Evolutionary conservation across 2,329 filamentous ascomycete species (phyloP).

Genomic region (Botrytis sinoallii): DNA sequence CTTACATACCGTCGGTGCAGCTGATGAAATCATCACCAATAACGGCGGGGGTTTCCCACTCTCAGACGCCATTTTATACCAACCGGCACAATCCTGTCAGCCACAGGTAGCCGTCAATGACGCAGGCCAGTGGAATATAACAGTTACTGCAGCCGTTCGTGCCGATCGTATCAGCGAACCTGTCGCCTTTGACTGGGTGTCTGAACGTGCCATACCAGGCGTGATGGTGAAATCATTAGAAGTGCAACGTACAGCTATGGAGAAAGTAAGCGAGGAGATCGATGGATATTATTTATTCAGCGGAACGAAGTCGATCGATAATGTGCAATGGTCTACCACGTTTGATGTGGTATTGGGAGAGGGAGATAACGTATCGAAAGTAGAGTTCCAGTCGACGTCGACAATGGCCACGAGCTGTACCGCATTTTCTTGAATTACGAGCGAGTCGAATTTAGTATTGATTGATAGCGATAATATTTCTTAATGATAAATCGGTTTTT

Average conservation of each 20-base stretch:
- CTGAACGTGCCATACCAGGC: neutral
- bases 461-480: neutral
- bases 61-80: neutral
- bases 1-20: neutral
- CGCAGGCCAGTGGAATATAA: neutral
- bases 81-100: constrained; percentile 1
- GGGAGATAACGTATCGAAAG: neutral
- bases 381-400: neutral
- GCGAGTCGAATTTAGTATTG: neutral
- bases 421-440: neutral
- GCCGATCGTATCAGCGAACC: neutral
- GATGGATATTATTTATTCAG: neutral
- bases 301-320: neutral
- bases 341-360: constrained; percentile 3
- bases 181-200: constrained; percentile 8
- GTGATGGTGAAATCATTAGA: neutral
- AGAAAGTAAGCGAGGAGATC: constrained; percentile 3
- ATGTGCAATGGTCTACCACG: neutral
- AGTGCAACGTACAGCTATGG: neutral
- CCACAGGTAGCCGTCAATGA: neutral
- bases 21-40: constrained; percentile 2
- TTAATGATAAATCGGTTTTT: neutral
- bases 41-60: neutral
- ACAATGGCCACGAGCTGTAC: neutral
- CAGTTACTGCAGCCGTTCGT: constrained; percentile 1